Evolutionary conservation across 1,284 basidiomycete species (phyloP), one percentile per base, ranked within the genome.

Genomic region (Tremellales sp.): DNA sequence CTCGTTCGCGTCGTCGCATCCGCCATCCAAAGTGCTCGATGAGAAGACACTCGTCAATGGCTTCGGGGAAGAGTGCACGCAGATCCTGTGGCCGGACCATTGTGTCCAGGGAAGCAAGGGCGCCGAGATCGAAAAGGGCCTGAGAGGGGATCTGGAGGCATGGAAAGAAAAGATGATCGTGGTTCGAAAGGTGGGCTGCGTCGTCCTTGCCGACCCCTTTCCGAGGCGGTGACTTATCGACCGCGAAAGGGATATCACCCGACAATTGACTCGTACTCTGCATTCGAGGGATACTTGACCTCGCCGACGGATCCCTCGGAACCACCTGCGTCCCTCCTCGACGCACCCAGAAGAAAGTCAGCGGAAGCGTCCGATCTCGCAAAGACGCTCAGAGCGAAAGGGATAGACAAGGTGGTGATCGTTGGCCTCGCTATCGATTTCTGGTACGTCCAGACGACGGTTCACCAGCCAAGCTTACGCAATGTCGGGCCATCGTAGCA

Each of bases 361-460:
- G 44, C 64, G 56, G 26, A 29, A 18, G 50, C 57, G 0, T 47
- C 48, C 4, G 58, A 58, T 25, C 54, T 80, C 6, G 65, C 64
- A 32, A 53, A 56, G 21, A 58, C 65, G 35, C 68, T 81, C 35
- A 58, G 61, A 40, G 56, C 60, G 5, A 53, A 63, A 31, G 68
- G 58, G 4, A 71, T 81, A 3, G 64, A 67, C 22, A 70, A 72
- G 40, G 74, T 83, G 8, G 76, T 80, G 29, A 72, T 83, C 4
- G 75, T 73, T 1, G 82, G 82, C 3, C 69, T 85, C 16, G 82
- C 82, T 34, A 78, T 79, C 14, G 82, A 84, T 60, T 83, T 78
- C 56, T 84, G 82, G 69, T 66, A 41, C 18, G 65, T 61, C 46
- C 18, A 26, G n/a, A n/a, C n/a, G n/a, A n/a, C n/a, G n/a, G n/a